Percentiles rank a stretch among this genome's conserved stretches.
Evolutionary conservation across 345 rosid genomes (phyloP).

Genomic region (Lenwebbia sp.): DNA sequence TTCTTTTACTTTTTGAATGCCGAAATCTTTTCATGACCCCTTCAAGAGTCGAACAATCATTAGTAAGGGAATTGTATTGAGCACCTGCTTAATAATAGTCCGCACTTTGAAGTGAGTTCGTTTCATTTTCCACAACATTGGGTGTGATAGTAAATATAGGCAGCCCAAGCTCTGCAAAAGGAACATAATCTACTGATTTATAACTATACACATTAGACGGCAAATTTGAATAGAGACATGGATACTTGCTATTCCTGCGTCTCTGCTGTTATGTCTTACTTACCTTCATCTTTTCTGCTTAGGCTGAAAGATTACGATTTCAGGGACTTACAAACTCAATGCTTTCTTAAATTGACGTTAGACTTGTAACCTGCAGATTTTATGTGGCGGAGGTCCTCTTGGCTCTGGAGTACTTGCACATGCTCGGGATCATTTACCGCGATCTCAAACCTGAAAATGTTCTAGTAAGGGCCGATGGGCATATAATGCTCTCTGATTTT

Average conservation of each 20-base stretch:
- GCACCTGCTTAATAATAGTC: not conserved
- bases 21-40: not conserved
- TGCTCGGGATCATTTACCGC: conserved; percentile 69
- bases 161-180: not conserved
- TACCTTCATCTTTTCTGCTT: not conserved
- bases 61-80: not conserved
- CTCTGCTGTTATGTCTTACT: not conserved
- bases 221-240: not conserved
- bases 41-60: not conserved
- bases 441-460: conserved; percentile 83
- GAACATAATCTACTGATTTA: not conserved
- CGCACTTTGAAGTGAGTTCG: not conserved
- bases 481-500: conserved; percentile 77
- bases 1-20: not conserved
- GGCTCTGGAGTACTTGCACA: conserved; percentile 67
- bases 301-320: not conserved
- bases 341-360: not conserved
- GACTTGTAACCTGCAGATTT: conserved; percentile 22
- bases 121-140: not conserved
- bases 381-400: conserved; percentile 65
- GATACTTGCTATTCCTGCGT: not conserved
- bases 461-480: conserved; percentile 66
- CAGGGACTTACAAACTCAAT: not conserved
- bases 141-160: not conserved
- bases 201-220: not conserved